Percentiles rank a stretch among this genome's conserved stretches.
Evolutionary conservation across 2,329 filamentous ascomycete species (phyloP).

Genomic region (Coleophoma eucalyptorum): DNA sequence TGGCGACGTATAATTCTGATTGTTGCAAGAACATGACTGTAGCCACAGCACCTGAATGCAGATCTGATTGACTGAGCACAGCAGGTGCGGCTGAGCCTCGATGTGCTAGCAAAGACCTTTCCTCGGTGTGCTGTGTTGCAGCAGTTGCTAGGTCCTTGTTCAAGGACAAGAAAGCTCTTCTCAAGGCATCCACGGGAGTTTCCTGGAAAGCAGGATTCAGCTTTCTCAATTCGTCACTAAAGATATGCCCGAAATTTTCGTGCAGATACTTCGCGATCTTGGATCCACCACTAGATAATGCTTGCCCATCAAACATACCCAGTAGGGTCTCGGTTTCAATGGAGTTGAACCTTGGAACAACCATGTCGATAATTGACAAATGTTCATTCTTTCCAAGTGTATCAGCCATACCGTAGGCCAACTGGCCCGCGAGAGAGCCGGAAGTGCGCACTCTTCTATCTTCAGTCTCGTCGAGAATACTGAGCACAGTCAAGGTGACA

Average conservation of each 20-base stretch:
- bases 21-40: slow-evolving; percentile 87
- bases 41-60: slow-evolving; percentile 85
- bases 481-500: slow-evolving; percentile 89
- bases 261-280: slow-evolving; percentile 96
- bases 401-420: slow-evolving; percentile 97
- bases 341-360: slow-evolving; percentile 87
- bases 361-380: slow-evolving; percentile 90
- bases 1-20: slow-evolving; percentile 89
- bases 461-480: slow-evolving; percentile 91
- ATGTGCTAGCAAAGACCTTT: slow-evolving; percentile 62
- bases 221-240: slow-evolving; percentile 75
- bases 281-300: slow-evolving; percentile 83
- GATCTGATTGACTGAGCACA: slow-evolving; percentile 81
- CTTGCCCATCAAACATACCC: slow-evolving; percentile 94
- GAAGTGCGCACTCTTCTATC: slow-evolving; percentile 95
- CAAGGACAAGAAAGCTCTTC: slow-evolving; percentile 80
- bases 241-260: slow-evolving; percentile 87
- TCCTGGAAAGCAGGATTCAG: slow-evolving; percentile 66
- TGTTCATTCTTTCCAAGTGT: slow-evolving; percentile 91
- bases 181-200: slow-evolving; percentile 75
- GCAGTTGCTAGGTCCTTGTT: slow-evolving; percentile 93
- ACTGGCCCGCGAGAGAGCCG: slow-evolving; percentile 83
- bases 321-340: slow-evolving; percentile 86
- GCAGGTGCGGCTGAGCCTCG: slow-evolving; percentile 70
- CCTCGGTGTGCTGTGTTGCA: slow-evolving; percentile 76